A percentile compares a stretch with the other conserved stretches of the same genome.
Conservation (phyloP, 108 stramenopile genomes). For the Pseudonitzschia delicatissima region DNA sequence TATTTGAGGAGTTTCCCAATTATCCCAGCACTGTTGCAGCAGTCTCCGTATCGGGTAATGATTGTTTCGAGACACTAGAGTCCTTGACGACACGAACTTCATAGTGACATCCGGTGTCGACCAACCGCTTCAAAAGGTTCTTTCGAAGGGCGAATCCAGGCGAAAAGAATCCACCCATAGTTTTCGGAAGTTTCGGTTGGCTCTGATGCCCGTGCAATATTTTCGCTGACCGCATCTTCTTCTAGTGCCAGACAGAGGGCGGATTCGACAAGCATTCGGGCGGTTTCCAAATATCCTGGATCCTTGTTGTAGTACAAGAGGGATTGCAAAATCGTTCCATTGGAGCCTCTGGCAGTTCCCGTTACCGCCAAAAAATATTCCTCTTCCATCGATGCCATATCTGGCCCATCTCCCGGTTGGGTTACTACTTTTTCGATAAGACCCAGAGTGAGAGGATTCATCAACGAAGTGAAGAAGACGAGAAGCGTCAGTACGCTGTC, state of each 20-base stretch:
- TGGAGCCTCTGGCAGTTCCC: slow-evolving; percentile 50
- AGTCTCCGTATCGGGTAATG: too few relatives aligned
- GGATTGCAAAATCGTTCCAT: slow-evolving; percentile 48
- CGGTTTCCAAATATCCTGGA: slow-evolving; percentile 70
- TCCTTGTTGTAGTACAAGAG: slow-evolving; percentile 60
- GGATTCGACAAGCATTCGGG: slow-evolving; percentile 76
- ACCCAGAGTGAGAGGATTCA: slow-evolving; percentile 57
- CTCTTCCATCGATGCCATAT: slow-evolving; percentile 50
- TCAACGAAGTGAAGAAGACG: slow-evolving; percentile 29
- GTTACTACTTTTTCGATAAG: slow-evolving; percentile 57
- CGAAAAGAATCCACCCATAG: slow-evolving; percentile 68
- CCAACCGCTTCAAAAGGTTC: slow-evolving; percentile 60
- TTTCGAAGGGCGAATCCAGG: slow-evolving; percentile 66
- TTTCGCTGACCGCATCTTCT: slow-evolving; percentile 4
- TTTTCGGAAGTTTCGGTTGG: slow-evolving; percentile 8
- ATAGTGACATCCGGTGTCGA: slow-evolving; percentile 50
- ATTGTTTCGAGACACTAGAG: too few relatives aligned
- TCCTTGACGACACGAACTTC: slow-evolving; percentile 12
- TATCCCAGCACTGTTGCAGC: too few relatives aligned
- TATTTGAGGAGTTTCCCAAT: too few relatives aligned
- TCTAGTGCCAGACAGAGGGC: slow-evolving; percentile 59
- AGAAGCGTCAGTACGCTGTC: slow-evolving; percentile 34
- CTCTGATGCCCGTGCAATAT: neutral
- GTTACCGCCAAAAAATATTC: slow-evolving; percentile 50
- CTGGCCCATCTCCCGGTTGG: slow-evolving; percentile 81